Percentiles rank a stretch among this genome's conserved stretches.
These are phyloP conservation scores for Candida mattraensis DNA, from an alignment of 805 yeast genomes.

Conservation along the genomic window DNA sequence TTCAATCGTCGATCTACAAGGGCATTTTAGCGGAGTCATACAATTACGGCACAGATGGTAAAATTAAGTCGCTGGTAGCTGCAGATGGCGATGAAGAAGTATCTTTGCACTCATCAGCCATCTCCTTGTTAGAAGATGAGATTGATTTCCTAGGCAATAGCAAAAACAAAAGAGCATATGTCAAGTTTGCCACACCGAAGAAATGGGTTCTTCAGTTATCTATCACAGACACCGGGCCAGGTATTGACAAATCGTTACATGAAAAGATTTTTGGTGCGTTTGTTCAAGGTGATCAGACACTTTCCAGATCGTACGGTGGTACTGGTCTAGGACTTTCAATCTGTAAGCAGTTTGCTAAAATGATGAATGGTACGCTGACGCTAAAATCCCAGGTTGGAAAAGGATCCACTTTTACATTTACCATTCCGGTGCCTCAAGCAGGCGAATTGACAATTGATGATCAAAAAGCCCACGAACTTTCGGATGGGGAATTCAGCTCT, in stretches of 20 bases:
- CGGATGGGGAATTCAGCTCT: slow-evolving; percentile 69
- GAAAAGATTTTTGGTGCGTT: slow-evolving; percentile 91
- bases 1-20: slow-evolving; percentile 36
- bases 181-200: slow-evolving; percentile 27
- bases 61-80: neutral
- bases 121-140: slow-evolving; percentile 10
- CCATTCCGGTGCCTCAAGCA: slow-evolving; percentile 71
- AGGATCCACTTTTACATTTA: slow-evolving; percentile 83
- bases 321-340: slow-evolving; percentile 91
- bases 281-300: slow-evolving; percentile 94
- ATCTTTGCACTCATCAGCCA: slow-evolving; percentile 6
- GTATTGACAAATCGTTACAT: slow-evolving; percentile 81
- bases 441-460: slow-evolving; percentile 46
- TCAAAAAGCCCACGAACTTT: slow-evolving; percentile 38
- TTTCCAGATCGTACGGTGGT: slow-evolving; percentile 90
- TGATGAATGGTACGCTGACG: slow-evolving; percentile 83
- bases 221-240: slow-evolving; percentile 92
- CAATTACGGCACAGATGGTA: slow-evolving; percentile 14
- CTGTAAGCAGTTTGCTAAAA: slow-evolving; percentile 83
- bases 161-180: slow-evolving; percentile 17
- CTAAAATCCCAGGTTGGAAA: slow-evolving; percentile 72
- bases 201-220: slow-evolving; percentile 66
- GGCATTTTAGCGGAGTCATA: slow-evolving; percentile 45
- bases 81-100: neutral
- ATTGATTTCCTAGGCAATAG: slow-evolving; percentile 23